These are phyloP conservation scores for Chlorociboria aeruginascens DNA, from an alignment of 495 filamentous ascomycete genomes.

Conservation along the genomic window DNA sequence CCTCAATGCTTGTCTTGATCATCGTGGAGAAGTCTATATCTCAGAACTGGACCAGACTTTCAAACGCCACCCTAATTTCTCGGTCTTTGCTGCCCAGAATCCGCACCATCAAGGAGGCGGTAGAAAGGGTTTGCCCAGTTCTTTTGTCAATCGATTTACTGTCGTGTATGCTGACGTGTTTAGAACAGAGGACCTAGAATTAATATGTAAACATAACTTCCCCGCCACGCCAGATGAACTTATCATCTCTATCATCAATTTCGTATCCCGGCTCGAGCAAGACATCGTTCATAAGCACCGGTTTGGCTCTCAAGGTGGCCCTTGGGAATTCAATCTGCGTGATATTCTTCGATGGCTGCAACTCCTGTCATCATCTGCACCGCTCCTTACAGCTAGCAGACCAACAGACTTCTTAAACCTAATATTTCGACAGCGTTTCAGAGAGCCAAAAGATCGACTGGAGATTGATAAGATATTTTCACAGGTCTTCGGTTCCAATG, in stretches of 20 bases:
- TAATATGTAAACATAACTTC: conserved; percentile 71
- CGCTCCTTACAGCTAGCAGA: conserved; percentile 37
- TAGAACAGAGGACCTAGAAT: conserved; percentile 62
- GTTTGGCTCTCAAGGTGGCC: conserved; percentile 71
- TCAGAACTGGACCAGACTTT: conserved; percentile 91
- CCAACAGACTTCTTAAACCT: conserved; percentile 64
- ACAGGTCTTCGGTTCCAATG: conserved; percentile 32
- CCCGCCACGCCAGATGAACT: conserved; percentile 42
- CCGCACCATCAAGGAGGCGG: conserved; percentile 95
- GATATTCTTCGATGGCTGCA: conserved; percentile 86
- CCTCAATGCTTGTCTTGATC: conserved; percentile 92
- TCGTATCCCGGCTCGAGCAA: conserved; percentile 65
- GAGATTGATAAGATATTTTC: conserved; percentile 53
- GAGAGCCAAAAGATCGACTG: conserved; percentile 51
- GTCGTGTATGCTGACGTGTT: conserved; percentile 93
- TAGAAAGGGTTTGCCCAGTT: conserved; percentile 86
- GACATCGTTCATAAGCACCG: conserved; percentile 50
- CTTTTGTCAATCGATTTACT: conserved; percentile 96
- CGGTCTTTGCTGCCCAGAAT: conserved; percentile 93
- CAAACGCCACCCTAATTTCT: conserved; percentile 75
- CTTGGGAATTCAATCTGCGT: conserved; percentile 96
- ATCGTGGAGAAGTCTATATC: conserved; percentile 91
- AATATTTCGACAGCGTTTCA: conserved; percentile 82
- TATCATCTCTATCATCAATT: conserved; percentile 55
- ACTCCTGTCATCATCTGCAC: conserved; percentile 45